Evolutionary conservation across 2,329 filamentous ascomycete genomes (phyloP).

Genomic region (Penicillium sp.): DNA sequence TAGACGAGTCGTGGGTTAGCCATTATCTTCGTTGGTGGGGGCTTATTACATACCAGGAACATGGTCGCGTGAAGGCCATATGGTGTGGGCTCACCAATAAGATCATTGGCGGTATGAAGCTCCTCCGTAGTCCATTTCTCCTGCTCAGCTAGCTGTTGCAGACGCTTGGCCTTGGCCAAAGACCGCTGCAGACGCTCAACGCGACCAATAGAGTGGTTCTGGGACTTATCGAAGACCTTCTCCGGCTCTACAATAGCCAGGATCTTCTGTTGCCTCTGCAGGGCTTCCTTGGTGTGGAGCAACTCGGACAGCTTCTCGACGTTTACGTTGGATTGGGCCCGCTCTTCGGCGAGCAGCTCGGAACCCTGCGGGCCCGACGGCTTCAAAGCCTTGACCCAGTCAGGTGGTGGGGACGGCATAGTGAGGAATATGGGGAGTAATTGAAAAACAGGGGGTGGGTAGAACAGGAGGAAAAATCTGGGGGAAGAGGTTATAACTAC

Average conservation of each 20-base stretch:
- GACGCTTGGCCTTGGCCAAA: conserved; percentile 68
- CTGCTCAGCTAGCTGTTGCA: conserved; percentile 66
- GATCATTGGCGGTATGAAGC: conserved; percentile 62
- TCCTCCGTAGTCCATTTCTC: conserved; percentile 70
- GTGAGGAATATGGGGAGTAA: conserved; percentile 2
- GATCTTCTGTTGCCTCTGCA: conserved; percentile 62
- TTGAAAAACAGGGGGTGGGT: neutral
- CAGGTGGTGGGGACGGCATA: conserved; percentile 50
- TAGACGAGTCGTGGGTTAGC: conserved; percentile 22
- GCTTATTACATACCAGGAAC: conserved; percentile 57
- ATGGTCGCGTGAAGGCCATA: conserved; percentile 72
- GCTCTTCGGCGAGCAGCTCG: conserved; percentile 69
- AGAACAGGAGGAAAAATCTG: conserved; percentile 1
- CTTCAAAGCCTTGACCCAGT: conserved; percentile 68
- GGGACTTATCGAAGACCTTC: conserved; percentile 73
- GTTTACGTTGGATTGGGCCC: conserved; percentile 65
- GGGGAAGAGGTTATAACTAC: conserved; percentile 11
- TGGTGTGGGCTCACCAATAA: conserved; percentile 72
- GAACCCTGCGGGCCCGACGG: conserved; percentile 67
- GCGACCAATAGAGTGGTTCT: conserved; percentile 73
- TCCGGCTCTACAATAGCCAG: conserved; percentile 66
- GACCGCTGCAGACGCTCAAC: conserved; percentile 69
- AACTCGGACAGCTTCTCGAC: conserved; percentile 68
- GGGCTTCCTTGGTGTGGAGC: conserved; percentile 66
- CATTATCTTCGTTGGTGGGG: neutral